Percentiles rank a stretch among this genome's conserved stretches.
Evolutionary conservation across 306 rosid species (phyloP).

Genomic region (Medicago truncatula): DNA sequence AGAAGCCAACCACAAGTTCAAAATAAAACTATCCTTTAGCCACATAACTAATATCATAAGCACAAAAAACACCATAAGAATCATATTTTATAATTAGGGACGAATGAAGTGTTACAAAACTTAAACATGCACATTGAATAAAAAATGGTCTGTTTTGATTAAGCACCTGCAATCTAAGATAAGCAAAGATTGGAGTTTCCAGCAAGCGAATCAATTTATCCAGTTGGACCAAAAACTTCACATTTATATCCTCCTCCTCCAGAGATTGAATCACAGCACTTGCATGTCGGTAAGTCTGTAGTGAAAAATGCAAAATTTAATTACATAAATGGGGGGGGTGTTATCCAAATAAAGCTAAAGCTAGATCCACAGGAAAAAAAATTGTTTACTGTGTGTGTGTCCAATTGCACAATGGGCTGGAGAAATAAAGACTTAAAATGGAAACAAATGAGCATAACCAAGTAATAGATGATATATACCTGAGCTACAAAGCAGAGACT

Average conservation of each 20-base stretch:
- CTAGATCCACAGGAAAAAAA: constrained; percentile 16
- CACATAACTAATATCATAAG: constrained; percentile 9
- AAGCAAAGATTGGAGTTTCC: constrained; percentile 90
- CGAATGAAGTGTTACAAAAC: constrained; percentile 1
- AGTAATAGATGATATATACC: constrained; percentile 49
- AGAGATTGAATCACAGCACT: constrained; percentile 87
- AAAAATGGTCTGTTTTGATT: constrained; percentile 31
- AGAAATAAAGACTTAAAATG: constrained; percentile 30
- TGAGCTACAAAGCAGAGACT: constrained; percentile 96
- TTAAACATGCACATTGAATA: constrained; percentile 26
- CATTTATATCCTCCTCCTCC: constrained; percentile 87
- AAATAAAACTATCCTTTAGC: constrained; percentile 14
- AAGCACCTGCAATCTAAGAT: constrained; percentile 94
- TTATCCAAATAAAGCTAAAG: constrained; percentile 31
- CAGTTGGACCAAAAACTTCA: constrained; percentile 89
- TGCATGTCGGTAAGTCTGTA: constrained; percentile 92
- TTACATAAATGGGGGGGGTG: constrained; percentile 8
- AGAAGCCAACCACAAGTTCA: not conserved
- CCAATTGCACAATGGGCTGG: not conserved
- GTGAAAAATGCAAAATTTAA: constrained; percentile 41
- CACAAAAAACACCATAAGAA: constrained; percentile 2
- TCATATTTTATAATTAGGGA: constrained; percentile 22
- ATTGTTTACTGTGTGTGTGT: not conserved
- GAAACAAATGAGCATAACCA: constrained; percentile 6
- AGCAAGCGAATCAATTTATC: constrained; percentile 90